Conservation (phyloP, 495 filamentous ascomycete genomes). For the Penicillium fimorum region DNA sequence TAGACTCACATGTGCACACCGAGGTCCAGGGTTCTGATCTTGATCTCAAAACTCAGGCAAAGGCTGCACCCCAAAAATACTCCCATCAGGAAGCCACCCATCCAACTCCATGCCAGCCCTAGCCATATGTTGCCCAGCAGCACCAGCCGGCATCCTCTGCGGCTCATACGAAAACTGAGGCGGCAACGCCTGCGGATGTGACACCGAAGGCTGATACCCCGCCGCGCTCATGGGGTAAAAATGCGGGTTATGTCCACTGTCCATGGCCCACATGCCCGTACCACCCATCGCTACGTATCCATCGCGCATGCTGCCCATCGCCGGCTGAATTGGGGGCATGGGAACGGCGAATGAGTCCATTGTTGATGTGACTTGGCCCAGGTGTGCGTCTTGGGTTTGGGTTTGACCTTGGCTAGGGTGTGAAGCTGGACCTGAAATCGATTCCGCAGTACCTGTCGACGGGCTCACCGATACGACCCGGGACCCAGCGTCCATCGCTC, state of each 20-base stretch:
- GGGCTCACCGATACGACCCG: slow-evolving; percentile 13
- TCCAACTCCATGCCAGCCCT: slow-evolving; percentile 37
- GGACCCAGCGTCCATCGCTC: not conserved
- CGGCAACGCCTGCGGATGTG: slow-evolving; percentile 18
- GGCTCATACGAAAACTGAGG: slow-evolving; percentile 33
- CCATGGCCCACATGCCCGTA: slow-evolving; percentile 28
- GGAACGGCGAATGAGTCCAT: slow-evolving; percentile 19
- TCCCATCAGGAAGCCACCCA: slow-evolving; percentile 39
- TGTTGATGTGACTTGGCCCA: slow-evolving; percentile 11
- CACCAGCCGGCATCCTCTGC: slow-evolving; percentile 19
- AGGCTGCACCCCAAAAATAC: slow-evolving; percentile 34
- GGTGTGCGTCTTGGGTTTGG: slow-evolving; percentile 4
- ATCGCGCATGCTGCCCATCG: slow-evolving; percentile 21
- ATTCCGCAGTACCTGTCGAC: slow-evolving; percentile 8
- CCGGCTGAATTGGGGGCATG: slow-evolving; percentile 16
- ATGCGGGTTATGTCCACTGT: slow-evolving; percentile 8
- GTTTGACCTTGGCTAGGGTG: not conserved
- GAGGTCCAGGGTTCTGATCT: not conserved
- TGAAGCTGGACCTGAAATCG: slow-evolving; percentile 9
- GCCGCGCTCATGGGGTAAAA: slow-evolving; percentile 19
- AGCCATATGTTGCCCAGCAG: slow-evolving; percentile 14
- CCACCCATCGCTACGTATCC: slow-evolving; percentile 26
- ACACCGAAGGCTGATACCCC: slow-evolving; percentile 18
- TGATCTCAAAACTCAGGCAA: slow-evolving; percentile 34
- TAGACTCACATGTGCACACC: not conserved